Evolutionary conservation across 495 filamentous ascomycete genomes (phyloP).

Genomic region (Choiromyces venosus): DNA sequence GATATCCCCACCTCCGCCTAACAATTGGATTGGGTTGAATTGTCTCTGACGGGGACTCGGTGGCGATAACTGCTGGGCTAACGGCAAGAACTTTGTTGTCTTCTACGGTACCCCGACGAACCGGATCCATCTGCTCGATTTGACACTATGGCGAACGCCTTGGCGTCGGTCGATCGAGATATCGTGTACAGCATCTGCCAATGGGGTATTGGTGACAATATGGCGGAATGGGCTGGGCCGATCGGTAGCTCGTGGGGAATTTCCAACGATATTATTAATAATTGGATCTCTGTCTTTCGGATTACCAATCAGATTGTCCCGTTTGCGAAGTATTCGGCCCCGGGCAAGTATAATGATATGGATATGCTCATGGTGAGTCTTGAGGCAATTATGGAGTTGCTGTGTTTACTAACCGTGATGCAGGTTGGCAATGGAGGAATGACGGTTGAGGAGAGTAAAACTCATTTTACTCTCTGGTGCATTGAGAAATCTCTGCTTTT

Average conservation of each 20-base stretch:
- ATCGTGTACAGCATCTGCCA: conserved; percentile 53
- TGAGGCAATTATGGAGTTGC: conserved; percentile 14
- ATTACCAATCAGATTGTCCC: conserved; percentile 51
- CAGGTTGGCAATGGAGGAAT: conserved; percentile 43
- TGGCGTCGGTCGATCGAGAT: conserved; percentile 38
- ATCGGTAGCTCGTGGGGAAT: conserved; percentile 53
- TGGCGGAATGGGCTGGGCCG: conserved; percentile 49
- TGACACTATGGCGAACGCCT: conserved; percentile 42
- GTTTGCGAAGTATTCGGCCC: conserved; percentile 39
- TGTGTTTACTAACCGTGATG: conserved; percentile 39
- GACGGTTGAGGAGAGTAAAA: conserved; percentile 46
- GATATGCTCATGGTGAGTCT: conserved; percentile 52
- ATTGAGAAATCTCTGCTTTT: conserved; percentile 54
- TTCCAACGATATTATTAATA: conserved; percentile 53
- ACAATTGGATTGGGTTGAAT: conserved; percentile 12
- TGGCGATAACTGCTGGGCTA: conserved; percentile 52
- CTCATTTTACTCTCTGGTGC: conserved; percentile 57
- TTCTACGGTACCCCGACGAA: conserved; percentile 45
- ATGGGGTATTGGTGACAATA: conserved; percentile 51
- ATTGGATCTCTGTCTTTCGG: conserved; percentile 51
- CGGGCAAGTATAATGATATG: conserved; percentile 53
- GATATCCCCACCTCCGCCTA: conserved; percentile 20
- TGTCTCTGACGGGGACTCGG: too few species aligned
- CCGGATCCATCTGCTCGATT: conserved; percentile 43
- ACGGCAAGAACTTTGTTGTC: conserved; percentile 45